A percentile compares a stretch with the other conserved stretches of the same genome.
phyloP scores from a whole-genome alignment of 1,284 basidiomycete genomes.

The Neotropicomus parvogracilis region DNA sequence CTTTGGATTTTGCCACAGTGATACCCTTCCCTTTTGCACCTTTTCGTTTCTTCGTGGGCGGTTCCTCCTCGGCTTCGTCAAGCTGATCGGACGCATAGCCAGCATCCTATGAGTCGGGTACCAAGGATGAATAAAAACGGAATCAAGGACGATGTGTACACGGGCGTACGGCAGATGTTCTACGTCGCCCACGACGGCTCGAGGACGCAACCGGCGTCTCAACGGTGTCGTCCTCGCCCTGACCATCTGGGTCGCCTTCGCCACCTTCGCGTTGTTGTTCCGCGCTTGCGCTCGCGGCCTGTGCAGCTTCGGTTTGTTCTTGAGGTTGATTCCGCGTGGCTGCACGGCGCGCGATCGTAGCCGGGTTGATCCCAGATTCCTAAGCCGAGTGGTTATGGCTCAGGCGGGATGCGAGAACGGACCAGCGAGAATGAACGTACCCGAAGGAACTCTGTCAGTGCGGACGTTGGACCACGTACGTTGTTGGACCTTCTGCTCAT shows the following conservation, averaged over 20 bases:
- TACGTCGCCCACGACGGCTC: slow-evolving; percentile 11
- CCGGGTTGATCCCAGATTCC: slow-evolving; percentile 78
- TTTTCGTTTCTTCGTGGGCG: slow-evolving; percentile 40
- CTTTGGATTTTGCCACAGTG: slow-evolving; percentile 44
- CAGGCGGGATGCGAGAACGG: background rate
- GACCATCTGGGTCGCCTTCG: slow-evolving; percentile 22
- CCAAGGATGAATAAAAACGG: background rate
- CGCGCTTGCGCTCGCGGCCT: slow-evolving; percentile 25
- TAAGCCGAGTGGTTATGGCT: slow-evolving; percentile 27
- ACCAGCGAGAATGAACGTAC: slow-evolving; percentile 42
- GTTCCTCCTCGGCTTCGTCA: slow-evolving; percentile 51
- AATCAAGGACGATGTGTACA: background rate
- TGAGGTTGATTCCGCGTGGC: slow-evolving; percentile 41
- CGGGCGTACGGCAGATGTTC: slow-evolving; percentile 6
- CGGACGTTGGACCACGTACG: slow-evolving; percentile 86
- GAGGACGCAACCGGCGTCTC: slow-evolving; percentile 8
- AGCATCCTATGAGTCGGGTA: slow-evolving; percentile 34
- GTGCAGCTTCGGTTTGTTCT: slow-evolving; percentile 32
- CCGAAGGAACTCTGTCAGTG: slow-evolving; percentile 87
- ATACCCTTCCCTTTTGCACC: slow-evolving; percentile 35
- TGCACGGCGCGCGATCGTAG: slow-evolving; percentile 59
- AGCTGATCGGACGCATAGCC: slow-evolving; percentile 72
- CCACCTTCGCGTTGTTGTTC: slow-evolving; percentile 30
- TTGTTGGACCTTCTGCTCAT: slow-evolving; percentile 48
- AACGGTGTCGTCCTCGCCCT: slow-evolving; percentile 5